A percentile compares a stretch with the other conserved stretches of the same genome.
These are phyloP conservation scores for Monilinia laxa DNA, from an alignment of 2,329 filamentous ascomycete species.

Conservation along the genomic window DNA sequence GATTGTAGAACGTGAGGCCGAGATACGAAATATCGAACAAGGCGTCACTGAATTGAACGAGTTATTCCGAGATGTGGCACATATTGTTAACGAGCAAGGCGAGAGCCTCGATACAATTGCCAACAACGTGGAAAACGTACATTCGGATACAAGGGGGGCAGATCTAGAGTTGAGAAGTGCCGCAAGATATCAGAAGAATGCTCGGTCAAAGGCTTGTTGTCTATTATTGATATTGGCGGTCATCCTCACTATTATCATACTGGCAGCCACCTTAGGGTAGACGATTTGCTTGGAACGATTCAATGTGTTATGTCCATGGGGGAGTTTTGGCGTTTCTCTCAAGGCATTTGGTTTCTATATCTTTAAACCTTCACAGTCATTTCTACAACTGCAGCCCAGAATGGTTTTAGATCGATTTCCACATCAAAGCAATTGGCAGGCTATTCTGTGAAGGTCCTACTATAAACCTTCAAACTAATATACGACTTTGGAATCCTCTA, in stretches of 20 bases:
- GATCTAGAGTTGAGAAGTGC: conserved; percentile 83
- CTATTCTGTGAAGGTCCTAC: not conserved
- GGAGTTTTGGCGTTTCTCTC: conserved; percentile 25
- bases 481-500: conserved; percentile 5
- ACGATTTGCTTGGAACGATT: conserved; percentile 4
- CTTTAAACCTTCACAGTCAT: conserved; percentile 6
- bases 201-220: conserved; percentile 91
- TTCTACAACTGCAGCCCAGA: conserved; percentile 3
- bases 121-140: conserved; percentile 81
- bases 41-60: conserved; percentile 94
- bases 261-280: conserved; percentile 79
- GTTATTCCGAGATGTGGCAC: conserved; percentile 94
- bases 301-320: conserved; percentile 19
- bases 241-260: conserved; percentile 82
- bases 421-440: not conserved
- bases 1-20: conserved; percentile 93
- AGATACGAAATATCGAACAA: conserved; percentile 97
- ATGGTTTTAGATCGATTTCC: conserved; percentile 10
- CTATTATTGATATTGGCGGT: conserved; percentile 84
- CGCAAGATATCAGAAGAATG: conserved; percentile 90
- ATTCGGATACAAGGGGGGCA: conserved; percentile 78
- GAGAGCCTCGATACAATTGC: conserved; percentile 83
- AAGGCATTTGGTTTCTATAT: conserved; percentile 4
- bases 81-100: conserved; percentile 94
- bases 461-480: not conserved